Percentiles rank a stretch among this genome's conserved stretches.
These are phyloP conservation scores for Rhododendron ovatum DNA, from an alignment of 148 eudicot genomes.

Conservation along the genomic window DNA sequence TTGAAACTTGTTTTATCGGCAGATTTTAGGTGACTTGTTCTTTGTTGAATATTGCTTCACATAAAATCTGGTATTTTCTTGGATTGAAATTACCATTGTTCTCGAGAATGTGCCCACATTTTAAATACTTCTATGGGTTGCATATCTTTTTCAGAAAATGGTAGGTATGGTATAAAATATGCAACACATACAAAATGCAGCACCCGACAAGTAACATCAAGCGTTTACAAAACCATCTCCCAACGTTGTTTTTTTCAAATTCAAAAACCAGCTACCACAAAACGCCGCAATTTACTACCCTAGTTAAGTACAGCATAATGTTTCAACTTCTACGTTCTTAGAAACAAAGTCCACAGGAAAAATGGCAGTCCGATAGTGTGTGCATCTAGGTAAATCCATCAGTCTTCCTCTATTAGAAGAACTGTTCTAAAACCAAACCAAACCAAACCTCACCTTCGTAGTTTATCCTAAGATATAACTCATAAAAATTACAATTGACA, in stretches of 20 bases:
- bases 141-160: too few relatives aligned
- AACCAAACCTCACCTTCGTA: neutral
- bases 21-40: too few relatives aligned
- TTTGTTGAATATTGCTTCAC: too few relatives aligned
- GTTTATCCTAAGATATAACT: neutral
- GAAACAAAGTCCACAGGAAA: too few relatives aligned
- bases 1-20: too few relatives aligned
- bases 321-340: too few relatives aligned
- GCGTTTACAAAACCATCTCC: neutral
- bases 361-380: neutral
- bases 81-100: too few relatives aligned
- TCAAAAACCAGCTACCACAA: neutral
- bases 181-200: neutral
- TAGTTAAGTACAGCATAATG: too few relatives aligned
- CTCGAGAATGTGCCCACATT: too few relatives aligned
- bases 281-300: too few relatives aligned
- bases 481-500: neutral
- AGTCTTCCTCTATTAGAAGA: neutral
- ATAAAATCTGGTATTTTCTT: too few relatives aligned
- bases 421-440: neutral
- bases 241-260: neutral
- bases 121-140: too few relatives aligned
- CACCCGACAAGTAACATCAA: neutral
- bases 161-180: neutral
- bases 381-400: neutral